Percentiles rank a stretch among this genome's conserved stretches.
These are phyloP conservation scores for Pichia sp. DNA, from an alignment of 1,139 yeast genomes.

Conservation along the genomic window DNA sequence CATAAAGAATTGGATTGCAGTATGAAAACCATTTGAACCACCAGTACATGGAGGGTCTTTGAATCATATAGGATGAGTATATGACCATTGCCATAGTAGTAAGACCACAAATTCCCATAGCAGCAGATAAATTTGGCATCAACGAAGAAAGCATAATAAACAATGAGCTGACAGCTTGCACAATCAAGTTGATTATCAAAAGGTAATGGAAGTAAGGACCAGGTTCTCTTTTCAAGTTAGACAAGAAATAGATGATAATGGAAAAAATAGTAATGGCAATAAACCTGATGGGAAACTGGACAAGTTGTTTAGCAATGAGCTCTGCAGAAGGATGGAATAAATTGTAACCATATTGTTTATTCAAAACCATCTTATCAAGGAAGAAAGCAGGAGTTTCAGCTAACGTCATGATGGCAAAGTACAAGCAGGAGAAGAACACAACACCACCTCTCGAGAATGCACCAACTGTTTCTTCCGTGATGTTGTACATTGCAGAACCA, in stretches of 20 bases:
- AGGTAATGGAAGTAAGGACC: constrained; percentile 38
- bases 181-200: constrained; percentile 35
- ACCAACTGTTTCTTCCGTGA: constrained; percentile 27
- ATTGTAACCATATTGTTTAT: constrained; percentile 37
- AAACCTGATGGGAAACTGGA: constrained; percentile 35
- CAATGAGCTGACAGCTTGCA: constrained; percentile 34
- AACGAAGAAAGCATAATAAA: constrained; percentile 45
- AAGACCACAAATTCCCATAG: constrained; percentile 46
- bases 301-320: constrained; percentile 35
- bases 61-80: constrained; percentile 53
- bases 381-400: constrained; percentile 36
- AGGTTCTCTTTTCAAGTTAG: constrained; percentile 34
- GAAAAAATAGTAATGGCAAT: constrained; percentile 31
- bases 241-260: constrained; percentile 35
- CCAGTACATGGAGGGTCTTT: constrained; percentile 51
- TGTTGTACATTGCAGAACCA: constrained; percentile 35
- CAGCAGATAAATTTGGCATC: constrained; percentile 40
- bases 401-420: constrained; percentile 35
- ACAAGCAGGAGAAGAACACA: constrained; percentile 37
- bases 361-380: constrained; percentile 37
- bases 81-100: constrained; percentile 37
- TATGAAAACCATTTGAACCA: constrained; percentile 61
- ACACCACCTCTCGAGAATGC: constrained; percentile 35
- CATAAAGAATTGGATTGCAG: constrained; percentile 47
- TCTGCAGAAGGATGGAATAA: constrained; percentile 42